Evolutionary conservation across 768 basidiomycete species (phyloP).

Genomic region (Amanita subjunquillea): DNA sequence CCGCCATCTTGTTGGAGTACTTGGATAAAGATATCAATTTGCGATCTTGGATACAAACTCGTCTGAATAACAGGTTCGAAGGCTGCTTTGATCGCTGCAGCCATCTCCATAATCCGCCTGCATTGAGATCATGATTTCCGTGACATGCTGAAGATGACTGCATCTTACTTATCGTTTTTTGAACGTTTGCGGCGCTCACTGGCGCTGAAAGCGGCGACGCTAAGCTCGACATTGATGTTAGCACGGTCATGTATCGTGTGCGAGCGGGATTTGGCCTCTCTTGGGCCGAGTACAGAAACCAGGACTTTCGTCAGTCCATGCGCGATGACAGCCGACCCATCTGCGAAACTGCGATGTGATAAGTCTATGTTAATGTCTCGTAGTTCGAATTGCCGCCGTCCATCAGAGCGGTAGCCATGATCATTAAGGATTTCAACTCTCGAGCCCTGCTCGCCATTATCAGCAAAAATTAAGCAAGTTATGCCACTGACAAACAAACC

Average conservation of each 20-base stretch:
- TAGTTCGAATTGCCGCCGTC: constrained; percentile 85
- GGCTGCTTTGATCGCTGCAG: constrained; percentile 80
- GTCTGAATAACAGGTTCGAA: constrained; percentile 95
- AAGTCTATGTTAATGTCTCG: constrained; percentile 76
- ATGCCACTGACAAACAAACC: neutral
- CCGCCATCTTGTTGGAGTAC: constrained; percentile 93
- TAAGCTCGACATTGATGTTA: constrained; percentile 82
- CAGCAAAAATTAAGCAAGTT: neutral
- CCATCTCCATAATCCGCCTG: constrained; percentile 83
- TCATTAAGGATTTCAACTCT: constrained; percentile 70
- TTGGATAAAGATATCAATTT: constrained; percentile 91
- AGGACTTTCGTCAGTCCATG: constrained; percentile 89
- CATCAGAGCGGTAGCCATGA: constrained; percentile 85
- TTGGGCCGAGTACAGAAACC: constrained; percentile 84
- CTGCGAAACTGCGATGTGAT: constrained; percentile 62
- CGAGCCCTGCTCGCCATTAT: neutral
- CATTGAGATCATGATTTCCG: constrained; percentile 7
- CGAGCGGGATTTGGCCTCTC: constrained; percentile 77
- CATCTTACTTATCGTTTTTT: constrained; percentile 78
- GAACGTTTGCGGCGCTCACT: constrained; percentile 68
- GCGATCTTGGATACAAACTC: constrained; percentile 83
- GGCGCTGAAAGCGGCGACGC: constrained; percentile 79
- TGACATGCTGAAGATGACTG: neutral
- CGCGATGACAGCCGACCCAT: constrained; percentile 74
- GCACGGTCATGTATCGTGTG: constrained; percentile 83